Base-by-base conservation (phyloP, 2,329 filamentous ascomycete species). In the Colletotrichum scovillei region DNA sequence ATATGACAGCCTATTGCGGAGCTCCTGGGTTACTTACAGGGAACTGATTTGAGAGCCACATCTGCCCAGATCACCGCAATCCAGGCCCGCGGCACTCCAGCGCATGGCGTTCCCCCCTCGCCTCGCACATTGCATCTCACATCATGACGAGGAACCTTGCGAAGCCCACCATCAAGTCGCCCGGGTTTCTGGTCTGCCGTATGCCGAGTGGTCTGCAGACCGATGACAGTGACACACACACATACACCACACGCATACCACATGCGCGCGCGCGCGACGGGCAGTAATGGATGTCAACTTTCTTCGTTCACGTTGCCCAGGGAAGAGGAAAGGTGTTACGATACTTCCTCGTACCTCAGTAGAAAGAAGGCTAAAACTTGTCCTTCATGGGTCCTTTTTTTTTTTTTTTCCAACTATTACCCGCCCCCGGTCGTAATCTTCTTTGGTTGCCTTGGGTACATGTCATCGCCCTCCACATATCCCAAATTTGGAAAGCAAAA, bases 401-500 rank as follows among this genome's bases (percentile, higher is more conserved):
- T 32, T 19, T 42, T 32, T 19, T 42, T 42, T 19, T 16, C 4
- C 3, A 11, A 12, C 35, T 42, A 42, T 42, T 24, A 26, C 46
- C 42, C 19, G 19, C 42, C 67, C 42, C 63, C 30, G 19, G 70
- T 56, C 19, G 22, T 63, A n/a, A 22, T 32, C 8, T 49, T 49
- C 42, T n/a, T 22, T 49, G 19, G 42, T 22, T 49, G 19, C 42
- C 42, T 49, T 63, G 24, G 58, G 58, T 53, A 42, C 65, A 57
- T 73, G 55, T 69, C 52, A 64, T 70, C 66, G 32, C 24, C 70
- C 67, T 65, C n/a, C 55, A 64, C 56, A 56, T 52, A 5, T 19
- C 14, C 67, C 59, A 73, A 63, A 60, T 73, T 73, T 42, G 70
- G 60, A 72, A 72, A 28, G 1, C 14, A 42, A 64, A 52, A 56